These are phyloP conservation scores for Metschnikowia orientalis DNA, from an alignment of 805 yeast species.

Conservation along the genomic window DNA sequence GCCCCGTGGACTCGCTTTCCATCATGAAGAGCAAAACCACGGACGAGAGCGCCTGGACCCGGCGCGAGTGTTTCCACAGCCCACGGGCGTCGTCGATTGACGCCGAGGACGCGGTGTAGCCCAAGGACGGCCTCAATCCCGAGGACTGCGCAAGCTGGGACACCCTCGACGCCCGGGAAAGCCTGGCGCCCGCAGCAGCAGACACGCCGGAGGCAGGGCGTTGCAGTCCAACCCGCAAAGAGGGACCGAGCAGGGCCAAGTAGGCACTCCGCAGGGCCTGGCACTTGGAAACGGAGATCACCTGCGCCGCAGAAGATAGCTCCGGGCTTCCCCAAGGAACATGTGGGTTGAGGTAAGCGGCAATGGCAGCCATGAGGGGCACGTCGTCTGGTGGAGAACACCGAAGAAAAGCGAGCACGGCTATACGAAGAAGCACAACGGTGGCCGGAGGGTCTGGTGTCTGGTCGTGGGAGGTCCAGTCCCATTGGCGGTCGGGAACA, in stretches of 20 bases:
- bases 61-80: constrained; percentile 25
- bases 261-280: no score
- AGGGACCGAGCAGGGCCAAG: no score
- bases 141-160: no score
- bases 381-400: constrained; percentile 5
- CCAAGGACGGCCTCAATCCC: constrained; percentile 18
- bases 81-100: constrained; percentile 23
- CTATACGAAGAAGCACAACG: constrained; percentile 7
- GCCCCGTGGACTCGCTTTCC: constrained; percentile 3
- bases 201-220: no score
- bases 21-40: constrained; percentile 21
- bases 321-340: constrained; percentile 26
- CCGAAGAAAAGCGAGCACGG: constrained; percentile 7
- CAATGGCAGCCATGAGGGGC: constrained; percentile 6
- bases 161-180: no score
- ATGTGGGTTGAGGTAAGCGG: constrained; percentile 25
- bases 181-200: no score
- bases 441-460: constrained; percentile 1
- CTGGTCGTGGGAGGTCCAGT: constrained; percentile 7
- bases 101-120: constrained; percentile 9
- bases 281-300: not conserved
- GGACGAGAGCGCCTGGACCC: constrained; percentile 25
- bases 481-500: constrained; percentile 1
- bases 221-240: no score
- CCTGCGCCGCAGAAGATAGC: constrained; percentile 5